These are phyloP conservation scores for Alnus rubra DNA, from an alignment of 306 rosid species.

Conservation along the genomic window DNA sequence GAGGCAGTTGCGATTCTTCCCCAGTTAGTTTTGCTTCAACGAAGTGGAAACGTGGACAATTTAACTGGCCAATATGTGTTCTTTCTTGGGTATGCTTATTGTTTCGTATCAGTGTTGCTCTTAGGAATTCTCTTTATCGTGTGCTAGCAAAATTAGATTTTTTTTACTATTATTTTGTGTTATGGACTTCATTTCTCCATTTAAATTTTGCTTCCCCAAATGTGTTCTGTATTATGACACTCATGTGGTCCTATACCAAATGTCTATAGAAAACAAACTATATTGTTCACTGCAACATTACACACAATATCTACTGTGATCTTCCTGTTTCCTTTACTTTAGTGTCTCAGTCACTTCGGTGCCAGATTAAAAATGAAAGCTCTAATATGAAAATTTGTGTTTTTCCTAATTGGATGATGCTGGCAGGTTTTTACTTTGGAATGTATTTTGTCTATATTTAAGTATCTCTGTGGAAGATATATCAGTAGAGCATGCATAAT, in stretches of 20 bases:
- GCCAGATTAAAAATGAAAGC: not conserved
- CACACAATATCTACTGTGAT: not conserved
- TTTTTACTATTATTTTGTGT: not conserved
- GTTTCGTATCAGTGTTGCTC: slow-evolving; percentile 6
- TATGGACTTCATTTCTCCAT: not conserved
- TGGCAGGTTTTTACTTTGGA: not conserved
- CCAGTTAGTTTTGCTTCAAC: slow-evolving; percentile 83
- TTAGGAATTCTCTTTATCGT: slow-evolving; percentile 11
- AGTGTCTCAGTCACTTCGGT: not conserved
- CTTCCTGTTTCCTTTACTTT: not conserved
- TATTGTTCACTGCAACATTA: not conserved
- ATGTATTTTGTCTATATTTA: not conserved
- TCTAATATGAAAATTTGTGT: not conserved
- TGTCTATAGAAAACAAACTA: not conserved
- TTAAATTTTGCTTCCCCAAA: not conserved
- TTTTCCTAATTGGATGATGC: not conserved
- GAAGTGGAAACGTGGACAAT: slow-evolving; percentile 95
- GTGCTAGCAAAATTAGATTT: not conserved
- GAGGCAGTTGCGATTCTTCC: slow-evolving; percentile 92
- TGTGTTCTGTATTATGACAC: not conserved
- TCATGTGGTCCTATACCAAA: not conserved
- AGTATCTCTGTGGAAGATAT: not conserved
- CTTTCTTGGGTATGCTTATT: slow-evolving; percentile 74
- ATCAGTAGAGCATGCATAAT: not conserved
- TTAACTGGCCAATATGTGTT: slow-evolving; percentile 88